phyloP scores from a whole-genome alignment of 495 filamentous ascomycete genomes.

The Ramalina peruviana region DNA sequence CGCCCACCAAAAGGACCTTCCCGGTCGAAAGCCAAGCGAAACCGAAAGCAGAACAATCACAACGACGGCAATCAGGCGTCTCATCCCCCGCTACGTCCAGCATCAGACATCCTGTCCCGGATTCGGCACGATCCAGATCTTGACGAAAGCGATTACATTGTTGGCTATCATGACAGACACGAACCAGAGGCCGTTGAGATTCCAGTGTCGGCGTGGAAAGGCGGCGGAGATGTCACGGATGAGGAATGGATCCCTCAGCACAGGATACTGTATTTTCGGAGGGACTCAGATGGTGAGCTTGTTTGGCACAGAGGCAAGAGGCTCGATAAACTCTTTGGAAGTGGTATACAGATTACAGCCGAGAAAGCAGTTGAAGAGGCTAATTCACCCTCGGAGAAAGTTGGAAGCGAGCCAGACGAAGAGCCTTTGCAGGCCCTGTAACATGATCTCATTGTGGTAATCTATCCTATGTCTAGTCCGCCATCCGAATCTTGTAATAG shows the following conservation, averaged over 20 bases:
- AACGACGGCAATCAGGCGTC: conserved; percentile 1
- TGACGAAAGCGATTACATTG: conserved; percentile 47
- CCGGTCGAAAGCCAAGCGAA: conserved; percentile 1
- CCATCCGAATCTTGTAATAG: too few species aligned
- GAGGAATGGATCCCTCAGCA: conserved; percentile 80
- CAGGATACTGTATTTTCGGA: conserved; percentile 58
- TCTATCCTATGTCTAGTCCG: too few species aligned
- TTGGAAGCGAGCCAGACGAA: not conserved
- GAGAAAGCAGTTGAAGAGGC: not conserved
- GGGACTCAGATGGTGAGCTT: conserved; percentile 24
- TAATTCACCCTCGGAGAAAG: not conserved
- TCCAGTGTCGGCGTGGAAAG: conserved; percentile 51
- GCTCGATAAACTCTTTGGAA: conserved; percentile 46
- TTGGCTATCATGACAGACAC: conserved; percentile 64
- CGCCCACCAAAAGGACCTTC: conserved; percentile 1
- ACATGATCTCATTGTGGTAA: too few species aligned
- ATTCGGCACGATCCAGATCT: conserved; percentile 55
- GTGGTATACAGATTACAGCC: conserved; percentile 20
- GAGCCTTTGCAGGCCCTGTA: conserved; percentile 1
- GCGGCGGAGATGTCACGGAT: conserved; percentile 62
- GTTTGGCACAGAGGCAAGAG: conserved; percentile 45
- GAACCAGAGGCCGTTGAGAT: conserved; percentile 37
- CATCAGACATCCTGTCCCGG: conserved; percentile 52
- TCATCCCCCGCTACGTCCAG: conserved; percentile 11
- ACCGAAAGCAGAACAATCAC: too few species aligned